Base-by-base conservation (phyloP, 2,329 filamentous ascomycete genomes). In the Exophiala sp. region DNA sequence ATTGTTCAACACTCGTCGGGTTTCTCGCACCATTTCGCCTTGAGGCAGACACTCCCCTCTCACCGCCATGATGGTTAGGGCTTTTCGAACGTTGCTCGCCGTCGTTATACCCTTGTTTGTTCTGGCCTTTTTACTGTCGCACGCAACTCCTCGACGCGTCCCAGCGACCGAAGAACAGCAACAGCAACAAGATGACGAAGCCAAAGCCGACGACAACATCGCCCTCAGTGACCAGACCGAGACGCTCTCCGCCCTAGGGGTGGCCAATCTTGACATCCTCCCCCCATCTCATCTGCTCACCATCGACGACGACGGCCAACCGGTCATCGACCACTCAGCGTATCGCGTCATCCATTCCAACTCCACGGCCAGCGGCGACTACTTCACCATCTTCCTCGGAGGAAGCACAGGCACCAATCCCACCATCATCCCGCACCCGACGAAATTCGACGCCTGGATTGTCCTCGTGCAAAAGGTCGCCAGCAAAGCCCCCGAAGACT, bases 351-450 rank as follows among this genome's bases (percentile, higher is more conserved):
- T 79, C 32, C 73, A 66, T 57, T 79, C 77, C 1, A 24, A 63
- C 2, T 72, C 75, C 0, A 76, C 72, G 0, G 41, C 53, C 1
- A 67, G 76, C 53, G 65, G 61, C 21, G 70, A 67, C 18, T 80
- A 70, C 65, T 79, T 79, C 54, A 53, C 57, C 21, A 70, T 81
- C 60, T 61, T 66, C 14, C 77, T 80, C 53, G 68, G 65, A 7
- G 62, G 62, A 29, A 55, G 65, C 3, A 47, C 57, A 3, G 68
- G 67, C 23, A 70, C 74, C 51, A 81, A 80, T 52, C 76, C 78
- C 18, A 81, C 75, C 62, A 72, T 81, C 53, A 69, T 81, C 29
- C 76, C 78, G 0, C 78, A 81, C 58, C 77, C 76, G 2, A 65
- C 60, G 1, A 58, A 67, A 7, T 63, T 68, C 4, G 61, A 76